A percentile compares a stretch with the other conserved stretches of the same genome.
phyloP scores from a whole-genome alignment of 331 rosid genomes.

The Malus hybrid region DNA sequence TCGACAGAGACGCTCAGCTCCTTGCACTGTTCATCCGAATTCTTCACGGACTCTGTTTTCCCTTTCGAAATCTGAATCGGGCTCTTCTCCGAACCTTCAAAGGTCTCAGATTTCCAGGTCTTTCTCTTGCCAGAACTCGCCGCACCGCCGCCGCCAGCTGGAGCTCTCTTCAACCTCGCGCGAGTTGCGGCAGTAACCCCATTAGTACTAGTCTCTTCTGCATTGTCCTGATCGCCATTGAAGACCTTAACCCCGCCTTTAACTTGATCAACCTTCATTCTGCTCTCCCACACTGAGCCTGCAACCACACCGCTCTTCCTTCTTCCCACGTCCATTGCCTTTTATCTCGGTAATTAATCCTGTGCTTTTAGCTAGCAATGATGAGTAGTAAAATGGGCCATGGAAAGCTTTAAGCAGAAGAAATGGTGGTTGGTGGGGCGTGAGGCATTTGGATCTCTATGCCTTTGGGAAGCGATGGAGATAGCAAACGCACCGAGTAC shows the following conservation, averaged over 20 bases:
- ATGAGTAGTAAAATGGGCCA: constrained; percentile 27
- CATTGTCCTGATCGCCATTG: constrained; percentile 41
- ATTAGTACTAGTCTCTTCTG: constrained; percentile 8
- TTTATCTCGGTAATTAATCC: not conserved
- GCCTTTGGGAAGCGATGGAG: constrained; percentile 18
- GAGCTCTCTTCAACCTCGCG: constrained; percentile 31
- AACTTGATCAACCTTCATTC: constrained; percentile 80
- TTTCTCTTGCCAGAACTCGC: constrained; percentile 49
- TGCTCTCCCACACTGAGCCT: constrained; percentile 92
- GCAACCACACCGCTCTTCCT: constrained; percentile 45
- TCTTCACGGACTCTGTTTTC: constrained; percentile 28
- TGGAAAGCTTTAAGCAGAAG: constrained; percentile 49
- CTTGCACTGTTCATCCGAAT: constrained; percentile 36
- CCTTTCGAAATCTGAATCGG: constrained; percentile 29
- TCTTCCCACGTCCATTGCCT: constrained; percentile 43
- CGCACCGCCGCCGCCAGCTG: constrained; percentile 14
- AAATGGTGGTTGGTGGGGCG: constrained; percentile 53
- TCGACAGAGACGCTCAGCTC: constrained; percentile 34
- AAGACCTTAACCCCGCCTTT: constrained; percentile 79
- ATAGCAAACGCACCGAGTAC: not conserved
- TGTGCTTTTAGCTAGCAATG: constrained; percentile 9
- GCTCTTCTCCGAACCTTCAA: constrained; percentile 36
- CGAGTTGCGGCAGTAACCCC: not conserved
- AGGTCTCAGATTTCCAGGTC: constrained; percentile 62
- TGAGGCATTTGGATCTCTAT: constrained; percentile 48